Evolutionary conservation across 495 filamentous ascomycete species (phyloP).

Genomic region (Letharia lupina): DNA sequence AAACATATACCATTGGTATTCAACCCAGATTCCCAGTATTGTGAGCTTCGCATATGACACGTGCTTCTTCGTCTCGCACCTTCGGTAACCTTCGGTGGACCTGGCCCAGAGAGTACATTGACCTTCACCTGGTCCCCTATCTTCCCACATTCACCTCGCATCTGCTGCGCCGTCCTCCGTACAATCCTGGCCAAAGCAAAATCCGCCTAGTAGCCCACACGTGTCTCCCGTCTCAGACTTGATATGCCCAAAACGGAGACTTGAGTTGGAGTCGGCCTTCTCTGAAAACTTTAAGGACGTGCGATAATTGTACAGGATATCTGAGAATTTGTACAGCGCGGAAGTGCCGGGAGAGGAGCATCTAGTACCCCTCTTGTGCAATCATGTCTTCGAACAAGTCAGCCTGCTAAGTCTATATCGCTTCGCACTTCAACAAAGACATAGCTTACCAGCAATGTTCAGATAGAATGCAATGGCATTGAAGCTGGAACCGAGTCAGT

Average conservation of each 20-base stretch:
- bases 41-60: not conserved
- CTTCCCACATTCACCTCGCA: not conserved
- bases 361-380: conserved; percentile 29
- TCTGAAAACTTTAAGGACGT: not conserved
- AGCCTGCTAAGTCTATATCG: not conserved
- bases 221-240: not conserved
- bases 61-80: not conserved
- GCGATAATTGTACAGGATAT: not conserved
- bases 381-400: conserved; percentile 30
- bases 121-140: not conserved
- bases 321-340: not conserved
- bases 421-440: not conserved
- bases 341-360: not conserved
- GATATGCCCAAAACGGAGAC: not conserved
- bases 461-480: conserved; percentile 95
- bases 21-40: not conserved
- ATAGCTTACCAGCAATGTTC: conserved; percentile 61
- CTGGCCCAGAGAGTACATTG: not conserved
- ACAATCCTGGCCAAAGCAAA: not conserved
- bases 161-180: not conserved
- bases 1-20: not conserved
- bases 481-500: conserved; percentile 49
- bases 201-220: not conserved
- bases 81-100: not conserved
- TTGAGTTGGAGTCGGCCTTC: not conserved